These are phyloP conservation scores for Ormosia semicastrata DNA, from an alignment of 306 rosid species.

Conservation along the genomic window DNA sequence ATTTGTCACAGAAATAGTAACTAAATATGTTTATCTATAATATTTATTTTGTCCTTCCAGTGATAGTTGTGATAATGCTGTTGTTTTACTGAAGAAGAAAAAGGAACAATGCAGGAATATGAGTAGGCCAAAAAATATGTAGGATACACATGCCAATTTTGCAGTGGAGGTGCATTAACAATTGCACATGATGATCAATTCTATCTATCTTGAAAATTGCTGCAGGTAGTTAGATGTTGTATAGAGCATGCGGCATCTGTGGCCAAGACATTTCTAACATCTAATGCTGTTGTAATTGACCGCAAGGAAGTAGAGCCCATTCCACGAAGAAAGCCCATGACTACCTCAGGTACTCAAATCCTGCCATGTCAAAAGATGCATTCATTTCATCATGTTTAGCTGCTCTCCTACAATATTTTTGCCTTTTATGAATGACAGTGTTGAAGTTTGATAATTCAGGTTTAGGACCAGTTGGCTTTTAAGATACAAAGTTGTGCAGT, in stretches of 20 bases:
- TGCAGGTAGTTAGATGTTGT: constrained; percentile 90
- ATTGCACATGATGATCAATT: background rate
- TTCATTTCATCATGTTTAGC: background rate
- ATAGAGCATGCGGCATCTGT: constrained; percentile 92
- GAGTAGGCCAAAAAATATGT: background rate
- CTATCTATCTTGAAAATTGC: background rate
- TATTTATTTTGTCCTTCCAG: background rate
- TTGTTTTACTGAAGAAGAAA: background rate
- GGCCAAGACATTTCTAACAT: constrained; percentile 73
- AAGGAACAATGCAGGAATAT: background rate
- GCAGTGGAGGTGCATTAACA: background rate
- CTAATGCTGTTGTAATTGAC: constrained; percentile 83
- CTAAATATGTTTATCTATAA: background rate
- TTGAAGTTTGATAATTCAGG: constrained; percentile 41
- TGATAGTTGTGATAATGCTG: background rate
- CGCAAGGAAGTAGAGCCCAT: constrained; percentile 40
- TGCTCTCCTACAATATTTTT: background rate
- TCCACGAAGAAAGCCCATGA: constrained; percentile 44
- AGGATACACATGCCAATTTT: background rate
- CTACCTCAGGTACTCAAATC: constrained; percentile 42
- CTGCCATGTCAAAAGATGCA: background rate
- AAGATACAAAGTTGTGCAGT: constrained; percentile 11
- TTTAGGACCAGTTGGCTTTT: constrained; percentile 46
- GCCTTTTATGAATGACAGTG: background rate
- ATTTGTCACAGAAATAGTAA: background rate